Percentiles rank a stretch among this genome's conserved stretches.
These are phyloP conservation scores for Coemansia sp. DNA, from an alignment of 192 early-diverging fungal genomes.

Conservation along the genomic window DNA sequence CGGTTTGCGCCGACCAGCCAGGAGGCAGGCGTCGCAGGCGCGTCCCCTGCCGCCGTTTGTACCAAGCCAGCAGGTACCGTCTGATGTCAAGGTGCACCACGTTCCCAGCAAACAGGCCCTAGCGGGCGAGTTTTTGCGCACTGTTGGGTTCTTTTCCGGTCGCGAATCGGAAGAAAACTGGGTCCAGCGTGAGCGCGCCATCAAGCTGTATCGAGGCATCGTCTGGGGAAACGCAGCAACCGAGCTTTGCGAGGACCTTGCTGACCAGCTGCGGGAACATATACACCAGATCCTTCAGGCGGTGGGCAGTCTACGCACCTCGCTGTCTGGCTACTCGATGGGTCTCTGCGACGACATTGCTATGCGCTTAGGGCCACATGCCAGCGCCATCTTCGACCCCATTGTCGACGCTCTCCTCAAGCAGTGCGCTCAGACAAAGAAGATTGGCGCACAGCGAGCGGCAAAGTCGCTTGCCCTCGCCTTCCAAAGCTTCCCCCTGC, in stretches of 20 bases:
- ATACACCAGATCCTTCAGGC: slow-evolving; percentile 36
- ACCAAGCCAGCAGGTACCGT: slow-evolving; percentile 20
- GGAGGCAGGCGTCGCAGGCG: slow-evolving; percentile 22
- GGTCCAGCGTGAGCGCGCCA: slow-evolving; percentile 38
- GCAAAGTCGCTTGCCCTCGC: slow-evolving; percentile 26
- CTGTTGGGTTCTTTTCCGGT: slow-evolving; percentile 24
- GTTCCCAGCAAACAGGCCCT: slow-evolving; percentile 27
- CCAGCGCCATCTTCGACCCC: slow-evolving; percentile 16
- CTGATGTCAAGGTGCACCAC: slow-evolving; percentile 26
- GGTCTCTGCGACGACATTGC: slow-evolving; percentile 42
- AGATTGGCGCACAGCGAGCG: slow-evolving; percentile 39
- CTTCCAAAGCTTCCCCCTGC: slow-evolving; percentile 33
- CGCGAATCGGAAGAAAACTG: slow-evolving; percentile 46
- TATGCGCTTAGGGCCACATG: slow-evolving; percentile 36
- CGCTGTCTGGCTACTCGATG: slow-evolving; percentile 34
- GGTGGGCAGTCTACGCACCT: slow-evolving; percentile 39
- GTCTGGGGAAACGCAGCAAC: slow-evolving; percentile 45
- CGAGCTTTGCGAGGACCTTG: slow-evolving; percentile 35
- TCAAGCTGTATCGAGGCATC: slow-evolving; percentile 37
- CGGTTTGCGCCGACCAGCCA: slow-evolving; percentile 13
- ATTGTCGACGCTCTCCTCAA: slow-evolving; percentile 31
- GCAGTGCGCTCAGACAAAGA: slow-evolving; percentile 45
- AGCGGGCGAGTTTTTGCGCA: slow-evolving; percentile 26
- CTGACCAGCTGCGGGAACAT: slow-evolving; percentile 18
- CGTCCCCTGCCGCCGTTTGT: slow-evolving; percentile 17